Percentiles rank a stretch among this genome's conserved stretches.
Evolutionary conservation across 139 green algal species (phyloP).

Genomic region (Yamagishiella unicocca): DNA sequence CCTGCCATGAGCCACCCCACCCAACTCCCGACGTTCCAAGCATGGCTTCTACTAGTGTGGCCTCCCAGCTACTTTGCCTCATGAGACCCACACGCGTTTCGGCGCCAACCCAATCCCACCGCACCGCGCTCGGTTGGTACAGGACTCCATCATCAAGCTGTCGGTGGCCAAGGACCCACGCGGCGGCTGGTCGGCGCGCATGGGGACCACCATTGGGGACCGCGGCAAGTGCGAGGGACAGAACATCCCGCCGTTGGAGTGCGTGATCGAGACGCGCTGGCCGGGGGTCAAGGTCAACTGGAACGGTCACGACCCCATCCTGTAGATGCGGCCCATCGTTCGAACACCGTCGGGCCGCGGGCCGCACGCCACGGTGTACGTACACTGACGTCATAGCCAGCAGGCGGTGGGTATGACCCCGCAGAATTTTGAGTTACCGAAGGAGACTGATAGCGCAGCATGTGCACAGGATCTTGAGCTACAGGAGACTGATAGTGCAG

Average conservation of each 20-base stretch:
- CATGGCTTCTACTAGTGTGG: too few species aligned
- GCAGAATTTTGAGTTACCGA: neutral
- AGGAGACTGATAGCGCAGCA: neutral
- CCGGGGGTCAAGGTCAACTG: constrained; percentile 66
- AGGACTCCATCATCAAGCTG: constrained; percentile 29
- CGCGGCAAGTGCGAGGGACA: constrained; percentile 67
- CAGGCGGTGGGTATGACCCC: neutral
- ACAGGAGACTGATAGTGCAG: neutral
- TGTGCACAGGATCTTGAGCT: neutral
- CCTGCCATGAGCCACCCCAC: too few species aligned
- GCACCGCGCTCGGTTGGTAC: too few species aligned
- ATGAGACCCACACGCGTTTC: too few species aligned
- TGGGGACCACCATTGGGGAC: constrained; percentile 57
- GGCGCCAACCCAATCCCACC: too few species aligned
- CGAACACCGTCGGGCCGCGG: too few species aligned
- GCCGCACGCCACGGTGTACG: too few species aligned
- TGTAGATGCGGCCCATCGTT: constrained; percentile 48
- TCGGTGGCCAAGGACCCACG: constrained; percentile 28
- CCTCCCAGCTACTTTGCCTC: too few species aligned
- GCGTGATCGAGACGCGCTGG: constrained; percentile 81
- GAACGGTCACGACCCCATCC: constrained; percentile 71
- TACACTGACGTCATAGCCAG: neutral
- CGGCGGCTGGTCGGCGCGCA: constrained; percentile 51
- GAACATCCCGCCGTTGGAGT: constrained; percentile 74
- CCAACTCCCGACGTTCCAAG: too few species aligned